These are phyloP conservation scores for Erodium texanum DNA, from an alignment of 441 rosid species.

Conservation along the genomic window DNA sequence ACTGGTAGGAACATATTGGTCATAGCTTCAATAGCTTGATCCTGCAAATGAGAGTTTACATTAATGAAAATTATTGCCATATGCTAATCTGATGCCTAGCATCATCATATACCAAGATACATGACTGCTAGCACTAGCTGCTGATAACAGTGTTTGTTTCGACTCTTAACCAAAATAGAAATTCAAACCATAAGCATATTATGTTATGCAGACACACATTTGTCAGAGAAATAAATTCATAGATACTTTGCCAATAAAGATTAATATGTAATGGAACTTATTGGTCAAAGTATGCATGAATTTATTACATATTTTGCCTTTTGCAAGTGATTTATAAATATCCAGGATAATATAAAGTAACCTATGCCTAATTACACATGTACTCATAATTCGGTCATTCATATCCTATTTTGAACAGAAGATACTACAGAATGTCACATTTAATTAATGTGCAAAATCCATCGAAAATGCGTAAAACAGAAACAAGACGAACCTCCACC, in stretches of 20 bases:
- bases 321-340: neutral
- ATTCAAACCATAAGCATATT: neutral
- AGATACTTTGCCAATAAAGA: neutral
- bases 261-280: neutral
- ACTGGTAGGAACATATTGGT: neutral
- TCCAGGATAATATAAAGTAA: neutral
- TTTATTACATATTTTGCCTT: no score
- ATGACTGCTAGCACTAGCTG: neutral
- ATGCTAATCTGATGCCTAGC: neutral
- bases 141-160: neutral
- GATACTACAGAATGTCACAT: neutral
- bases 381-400: neutral
- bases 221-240: neutral
- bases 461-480: neutral
- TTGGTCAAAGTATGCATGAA: no score
- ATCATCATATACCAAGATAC: neutral
- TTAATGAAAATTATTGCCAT: neutral
- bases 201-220: neutral
- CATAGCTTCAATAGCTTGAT: neutral
- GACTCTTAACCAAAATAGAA: neutral
- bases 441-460: neutral
- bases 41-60: neutral
- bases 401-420: neutral
- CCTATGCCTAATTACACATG: conserved; percentile 5
- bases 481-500: conserved; percentile 36